Base-by-base conservation (phyloP, 352 stramenopile species). In the Globisporangium apiculatum region DNA sequence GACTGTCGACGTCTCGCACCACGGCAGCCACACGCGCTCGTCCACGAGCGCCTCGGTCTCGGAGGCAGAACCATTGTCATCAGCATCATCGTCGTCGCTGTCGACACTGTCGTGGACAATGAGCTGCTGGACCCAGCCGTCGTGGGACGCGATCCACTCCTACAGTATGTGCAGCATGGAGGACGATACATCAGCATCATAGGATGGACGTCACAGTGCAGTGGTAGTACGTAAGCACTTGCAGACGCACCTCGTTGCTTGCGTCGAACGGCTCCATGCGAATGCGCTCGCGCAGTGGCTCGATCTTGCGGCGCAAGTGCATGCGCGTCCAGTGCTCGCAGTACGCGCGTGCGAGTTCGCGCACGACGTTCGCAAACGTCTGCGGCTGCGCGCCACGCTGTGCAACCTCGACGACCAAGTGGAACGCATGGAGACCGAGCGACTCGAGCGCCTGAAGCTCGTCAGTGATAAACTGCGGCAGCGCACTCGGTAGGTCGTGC, bases 21-120 rank as follows among this genome's bases (percentile, higher is more conserved):
- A 95, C 14, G 86, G 83, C 1, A 95, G 70, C 82, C 82, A 94
- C 11, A 95, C 75, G 41, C 91, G 88, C 50, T 91, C 82, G 17
- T 86, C 76, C n/a, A 65, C 62, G 5, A 81, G 55, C 43, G 58
- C 53, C 24, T 83, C 75, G 24, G 66, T 67, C 41, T 83, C 72
- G 0, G 72, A 83, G 24, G 3, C 24, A 31, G 24, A 31, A 2
- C 24, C 24, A 31, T 31, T 31, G 24, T 31, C 24, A 31, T 31
- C 24, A 0, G 68, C 71, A 4, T 67, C 70, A 48, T 72, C 66
- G 46, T 75, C 71, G 55, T 75, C 75, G 48, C 66, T 66, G 41
- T 58, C 60, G 45, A 77, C 37, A 24, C 57, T 69, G 61, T 83
- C 79, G 48, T 76, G 62, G 1, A 58, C 58, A 50, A 94, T 91